Base-by-base conservation (phyloP, 345 rosid species). In the Ailanthus altissimus region DNA sequence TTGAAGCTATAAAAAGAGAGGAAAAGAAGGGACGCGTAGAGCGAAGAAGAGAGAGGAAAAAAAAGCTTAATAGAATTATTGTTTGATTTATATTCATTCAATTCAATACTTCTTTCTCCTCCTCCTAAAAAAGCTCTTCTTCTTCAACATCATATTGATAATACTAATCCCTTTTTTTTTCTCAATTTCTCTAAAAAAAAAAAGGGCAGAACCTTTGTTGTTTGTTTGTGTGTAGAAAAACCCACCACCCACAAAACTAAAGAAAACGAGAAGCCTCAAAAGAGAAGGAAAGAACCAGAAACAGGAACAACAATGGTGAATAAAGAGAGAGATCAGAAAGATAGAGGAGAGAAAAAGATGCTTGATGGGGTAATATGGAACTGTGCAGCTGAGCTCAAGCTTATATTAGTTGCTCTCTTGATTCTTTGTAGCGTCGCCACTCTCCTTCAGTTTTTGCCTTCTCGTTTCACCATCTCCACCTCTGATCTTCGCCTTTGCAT, bases 401-500 rank as follows among this genome's bases (percentile, higher is more conserved):
- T 89, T 36, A 80, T 85, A 32, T 40, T 92, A 61, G 81, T 81
- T 16, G 86, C 92, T 74, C 88, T 94, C 50, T 78, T 94, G 74
- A 65, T 94, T 75, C 86, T 94, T 74, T 92, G 92, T 79, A 82
- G 86, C 79, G 14, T 92, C 9, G 93, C 88, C 28, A 89, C 90
- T 67, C 81, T 94, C 58, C 81, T 92, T 43, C 97, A 92, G 81
- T 89, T 92, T 68, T 6, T 90, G 2, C 97, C 96, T 62, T 82
- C 97, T n/a, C 90, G 89, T 67, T 89, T 92, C 85, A 67, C 89
- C 56, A 75, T 93, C 70, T 88, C 97, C 60, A 75, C 98, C 51
- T 88, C 93, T 68, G 97, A 93, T 61, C 86, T 93, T 81, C 92
- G 95, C 32, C 84, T 90, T 85, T 94, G 98, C 81, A 84, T 90